phyloP scores from a whole-genome alignment of 2,329 filamentous ascomycete genomes.

The Phoma herbarum region DNA sequence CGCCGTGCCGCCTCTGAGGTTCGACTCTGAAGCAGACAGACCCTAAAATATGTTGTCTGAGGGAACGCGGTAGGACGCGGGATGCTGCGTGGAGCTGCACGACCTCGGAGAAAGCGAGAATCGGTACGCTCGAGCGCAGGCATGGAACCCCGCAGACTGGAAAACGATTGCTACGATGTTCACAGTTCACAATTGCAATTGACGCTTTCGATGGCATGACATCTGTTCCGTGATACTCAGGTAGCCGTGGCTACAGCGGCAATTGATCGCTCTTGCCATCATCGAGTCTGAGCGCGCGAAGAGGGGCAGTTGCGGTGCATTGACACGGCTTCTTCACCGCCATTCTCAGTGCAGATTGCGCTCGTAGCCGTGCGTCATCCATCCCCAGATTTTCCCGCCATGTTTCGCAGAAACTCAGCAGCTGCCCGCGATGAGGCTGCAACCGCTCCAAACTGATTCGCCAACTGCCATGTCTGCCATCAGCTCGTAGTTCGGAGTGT shows the following conservation, averaged over 20 bases:
- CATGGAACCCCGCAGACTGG: slow-evolving; percentile 43
- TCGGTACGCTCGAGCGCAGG: slow-evolving; percentile 22
- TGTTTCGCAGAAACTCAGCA: slow-evolving; percentile 25
- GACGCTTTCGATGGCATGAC: slow-evolving; percentile 2
- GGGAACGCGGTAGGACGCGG: slow-evolving; percentile 8
- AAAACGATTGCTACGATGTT: slow-evolving; percentile 25
- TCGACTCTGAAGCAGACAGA: slow-evolving; percentile 13
- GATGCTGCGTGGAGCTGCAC: slow-evolving; percentile 14
- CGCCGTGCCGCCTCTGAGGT: slow-evolving; percentile 2
- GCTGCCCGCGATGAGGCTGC: slow-evolving; percentile 19
- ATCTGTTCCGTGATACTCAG: slow-evolving; percentile 2
- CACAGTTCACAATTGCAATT: slow-evolving; percentile 7
- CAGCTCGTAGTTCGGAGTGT: slow-evolving; percentile 15
- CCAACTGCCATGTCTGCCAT: slow-evolving; percentile 7
- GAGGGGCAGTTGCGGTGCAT: slow-evolving; percentile 31
- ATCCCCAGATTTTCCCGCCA: slow-evolving; percentile 35
- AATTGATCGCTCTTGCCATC: slow-evolving; percentile 15
- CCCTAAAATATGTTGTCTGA: slow-evolving; percentile 8
- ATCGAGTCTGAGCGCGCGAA: slow-evolving; percentile 24
- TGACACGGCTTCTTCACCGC: slow-evolving; percentile 34
- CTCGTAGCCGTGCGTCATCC: slow-evolving; percentile 39
- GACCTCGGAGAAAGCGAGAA: slow-evolving; percentile 8
- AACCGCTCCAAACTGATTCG: slow-evolving; percentile 15
- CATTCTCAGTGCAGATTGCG: slow-evolving; percentile 36
- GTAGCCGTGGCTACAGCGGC: slow-evolving; percentile 14